These are phyloP conservation scores for Darksidea phi DNA, from an alignment of 495 filamentous ascomycete genomes.

Conservation along the genomic window DNA sequence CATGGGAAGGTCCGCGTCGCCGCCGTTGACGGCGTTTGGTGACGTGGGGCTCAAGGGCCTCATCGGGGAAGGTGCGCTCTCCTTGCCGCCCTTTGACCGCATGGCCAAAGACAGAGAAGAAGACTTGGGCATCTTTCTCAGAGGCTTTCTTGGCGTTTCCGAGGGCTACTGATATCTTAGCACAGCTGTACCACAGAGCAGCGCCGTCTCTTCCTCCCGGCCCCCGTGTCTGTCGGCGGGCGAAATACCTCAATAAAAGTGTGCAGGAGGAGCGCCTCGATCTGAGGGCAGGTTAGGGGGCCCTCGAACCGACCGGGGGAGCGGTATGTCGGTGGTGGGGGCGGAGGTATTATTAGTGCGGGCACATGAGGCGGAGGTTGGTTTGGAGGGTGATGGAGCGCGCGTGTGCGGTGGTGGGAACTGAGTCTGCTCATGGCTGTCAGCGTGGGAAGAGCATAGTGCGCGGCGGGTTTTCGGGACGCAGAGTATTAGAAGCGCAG, in stretches of 20 bases:
- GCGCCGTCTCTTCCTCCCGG: background rate
- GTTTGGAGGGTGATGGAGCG: conserved; percentile 1
- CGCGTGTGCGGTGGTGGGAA: background rate
- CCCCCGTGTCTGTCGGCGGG: background rate
- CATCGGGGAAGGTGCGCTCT: conserved; percentile 8
- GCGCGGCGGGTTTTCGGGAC: background rate
- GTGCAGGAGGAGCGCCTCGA: conserved; percentile 12
- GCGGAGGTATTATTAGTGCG: conserved; percentile 5
- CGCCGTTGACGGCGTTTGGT: conserved; percentile 1
- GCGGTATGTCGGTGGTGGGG: conserved; percentile 4
- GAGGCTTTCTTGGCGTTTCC: conserved; percentile 15
- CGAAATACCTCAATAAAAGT: conserved; percentile 27
- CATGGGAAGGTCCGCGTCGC: conserved; percentile 41
- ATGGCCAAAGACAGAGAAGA: conserved; percentile 36
- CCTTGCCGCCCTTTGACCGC: conserved; percentile 26
- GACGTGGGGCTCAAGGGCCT: conserved; percentile 30
- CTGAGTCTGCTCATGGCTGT: conserved; percentile 30
- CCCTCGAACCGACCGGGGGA: background rate
- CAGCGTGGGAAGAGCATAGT: conserved; percentile 11
- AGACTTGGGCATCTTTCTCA: conserved; percentile 38
- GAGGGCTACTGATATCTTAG: conserved; percentile 22
- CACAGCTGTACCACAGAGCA: conserved; percentile 21
- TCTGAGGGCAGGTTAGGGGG: conserved; percentile 5
- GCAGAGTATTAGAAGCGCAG: conserved; percentile 9
- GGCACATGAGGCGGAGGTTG: conserved; percentile 20